Evolutionary conservation across 2,329 filamentous ascomycete genomes (phyloP).

Genomic region (Botrytis galanthina): DNA sequence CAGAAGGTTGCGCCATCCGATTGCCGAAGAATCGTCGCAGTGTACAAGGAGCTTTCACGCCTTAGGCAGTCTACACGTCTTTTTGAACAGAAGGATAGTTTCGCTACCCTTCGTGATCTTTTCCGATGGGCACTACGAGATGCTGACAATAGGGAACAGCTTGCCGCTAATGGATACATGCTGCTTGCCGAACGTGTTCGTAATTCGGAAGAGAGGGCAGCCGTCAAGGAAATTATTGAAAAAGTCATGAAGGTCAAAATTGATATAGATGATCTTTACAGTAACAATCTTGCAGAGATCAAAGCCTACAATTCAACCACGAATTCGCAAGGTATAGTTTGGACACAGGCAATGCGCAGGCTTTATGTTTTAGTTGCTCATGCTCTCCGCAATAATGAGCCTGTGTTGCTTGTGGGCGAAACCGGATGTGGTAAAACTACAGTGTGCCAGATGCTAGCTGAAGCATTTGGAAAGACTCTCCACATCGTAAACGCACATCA

Average conservation of each 20-base stretch:
- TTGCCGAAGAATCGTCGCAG: constrained; percentile 84
- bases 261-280: constrained; percentile 71
- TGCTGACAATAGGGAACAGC: constrained; percentile 80
- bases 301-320: constrained; percentile 46
- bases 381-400: constrained; percentile 86
- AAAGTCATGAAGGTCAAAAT: constrained; percentile 84
- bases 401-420: constrained; percentile 90
- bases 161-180: constrained; percentile 94
- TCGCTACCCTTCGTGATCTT: constrained; percentile 91
- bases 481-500: constrained; percentile 96
- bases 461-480: constrained; percentile 71
- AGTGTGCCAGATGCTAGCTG: constrained; percentile 86
- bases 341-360: constrained; percentile 92
- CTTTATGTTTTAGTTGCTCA: constrained; percentile 86
- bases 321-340: constrained; percentile 70
- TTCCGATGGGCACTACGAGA: constrained; percentile 91
- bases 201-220: constrained; percentile 79
- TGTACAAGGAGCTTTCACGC: constrained; percentile 89
- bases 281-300: constrained; percentile 55
- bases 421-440: constrained; percentile 98
- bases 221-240: constrained; percentile 86
- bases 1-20: constrained; percentile 86
- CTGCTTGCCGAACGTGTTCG: constrained; percentile 90
- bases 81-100: constrained; percentile 96
- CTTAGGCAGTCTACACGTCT: constrained; percentile 85